Evolutionary conservation across 768 basidiomycete genomes (phyloP).

Genomic region (Pleurotus pulmonarius): DNA sequence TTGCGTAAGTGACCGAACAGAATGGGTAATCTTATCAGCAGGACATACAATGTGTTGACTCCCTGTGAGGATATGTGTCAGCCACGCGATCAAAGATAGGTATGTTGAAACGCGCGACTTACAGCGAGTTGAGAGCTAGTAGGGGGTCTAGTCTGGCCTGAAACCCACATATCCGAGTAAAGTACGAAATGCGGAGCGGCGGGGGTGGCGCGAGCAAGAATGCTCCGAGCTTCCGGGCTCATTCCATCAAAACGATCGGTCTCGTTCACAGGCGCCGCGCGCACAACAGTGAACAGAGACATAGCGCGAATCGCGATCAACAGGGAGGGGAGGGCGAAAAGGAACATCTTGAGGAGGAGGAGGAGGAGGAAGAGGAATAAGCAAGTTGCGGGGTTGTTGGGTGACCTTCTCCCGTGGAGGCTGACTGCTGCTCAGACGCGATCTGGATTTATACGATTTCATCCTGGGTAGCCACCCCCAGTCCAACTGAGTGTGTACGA

Average conservation of each 20-base stretch:
- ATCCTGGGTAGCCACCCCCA: not conserved
- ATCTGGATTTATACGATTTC: slow-evolving; percentile 4
- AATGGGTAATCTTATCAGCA: slow-evolving; percentile 2
- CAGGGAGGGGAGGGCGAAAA: slow-evolving; percentile 2
- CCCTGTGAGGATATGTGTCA: slow-evolving; percentile 13
- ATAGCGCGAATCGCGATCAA: not conserved
- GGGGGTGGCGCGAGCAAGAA: slow-evolving; percentile 14
- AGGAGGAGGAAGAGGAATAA: not conserved
- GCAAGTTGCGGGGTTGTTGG: not conserved
- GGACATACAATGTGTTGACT: slow-evolving; percentile 24
- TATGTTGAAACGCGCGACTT: not conserved
- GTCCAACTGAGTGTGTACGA: not conserved
- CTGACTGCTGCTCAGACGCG: not conserved
- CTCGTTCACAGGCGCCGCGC: not conserved
- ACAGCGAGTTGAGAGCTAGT: slow-evolving; percentile 26
- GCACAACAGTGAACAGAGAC: not conserved
- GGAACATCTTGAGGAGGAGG: not conserved
- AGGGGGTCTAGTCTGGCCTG: slow-evolving; percentile 35
- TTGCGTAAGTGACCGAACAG: not conserved
- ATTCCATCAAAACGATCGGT: not conserved
- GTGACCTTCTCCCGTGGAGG: not conserved
- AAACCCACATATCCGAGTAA: slow-evolving; percentile 33
- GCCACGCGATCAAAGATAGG: not conserved
- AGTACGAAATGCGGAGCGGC: slow-evolving; percentile 36
- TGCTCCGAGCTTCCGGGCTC: slow-evolving; percentile 6